These are phyloP conservation scores for Talaromyces albobiverticillius DNA, from an alignment of 2,329 filamentous ascomycete species.

Conservation along the genomic window DNA sequence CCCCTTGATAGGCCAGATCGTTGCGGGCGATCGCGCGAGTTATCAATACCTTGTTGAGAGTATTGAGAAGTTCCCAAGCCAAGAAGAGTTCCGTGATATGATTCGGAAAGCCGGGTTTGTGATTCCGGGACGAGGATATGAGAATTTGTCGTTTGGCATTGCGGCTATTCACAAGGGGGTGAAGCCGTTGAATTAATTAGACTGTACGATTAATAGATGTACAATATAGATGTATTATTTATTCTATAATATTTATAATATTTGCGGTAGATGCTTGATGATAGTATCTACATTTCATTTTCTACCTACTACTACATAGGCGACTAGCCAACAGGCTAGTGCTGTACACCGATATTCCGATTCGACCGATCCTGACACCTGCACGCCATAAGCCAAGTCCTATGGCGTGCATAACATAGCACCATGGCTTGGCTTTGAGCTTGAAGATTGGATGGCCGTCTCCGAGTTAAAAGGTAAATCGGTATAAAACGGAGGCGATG, in stretches of 20 bases:
- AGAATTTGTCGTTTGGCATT: slow-evolving; percentile 88
- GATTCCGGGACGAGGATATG: slow-evolving; percentile 77
- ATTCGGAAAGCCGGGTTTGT: slow-evolving; percentile 70
- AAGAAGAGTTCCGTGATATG: slow-evolving; percentile 71
- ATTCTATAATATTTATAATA: background rate
- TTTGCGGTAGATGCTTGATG: no score
- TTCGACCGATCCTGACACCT: no score
- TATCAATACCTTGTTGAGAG: slow-evolving; percentile 99
- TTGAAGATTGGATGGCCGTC: no score
- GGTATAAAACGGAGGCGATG: no score
- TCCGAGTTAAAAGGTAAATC: no score
- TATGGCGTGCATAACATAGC: no score
- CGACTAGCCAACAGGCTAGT: no score
- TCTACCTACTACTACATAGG: no score
- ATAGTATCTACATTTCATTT: no score
- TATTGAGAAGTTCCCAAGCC: slow-evolving; percentile 87
- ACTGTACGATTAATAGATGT: background rate
- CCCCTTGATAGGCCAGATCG: slow-evolving; percentile 89
- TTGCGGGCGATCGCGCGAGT: slow-evolving; percentile 89
- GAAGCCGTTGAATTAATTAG: slow-evolving; percentile 64
- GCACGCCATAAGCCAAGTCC: no score
- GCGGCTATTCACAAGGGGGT: slow-evolving; percentile 96
- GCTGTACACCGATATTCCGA: no score
- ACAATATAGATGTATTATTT: background rate
- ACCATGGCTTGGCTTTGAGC: no score